Evolutionary conservation across 2,329 filamentous ascomycete genomes (phyloP), one percentile per base, ranked within the genome.

Genomic region (Beauveria pseudobassiana): DNA sequence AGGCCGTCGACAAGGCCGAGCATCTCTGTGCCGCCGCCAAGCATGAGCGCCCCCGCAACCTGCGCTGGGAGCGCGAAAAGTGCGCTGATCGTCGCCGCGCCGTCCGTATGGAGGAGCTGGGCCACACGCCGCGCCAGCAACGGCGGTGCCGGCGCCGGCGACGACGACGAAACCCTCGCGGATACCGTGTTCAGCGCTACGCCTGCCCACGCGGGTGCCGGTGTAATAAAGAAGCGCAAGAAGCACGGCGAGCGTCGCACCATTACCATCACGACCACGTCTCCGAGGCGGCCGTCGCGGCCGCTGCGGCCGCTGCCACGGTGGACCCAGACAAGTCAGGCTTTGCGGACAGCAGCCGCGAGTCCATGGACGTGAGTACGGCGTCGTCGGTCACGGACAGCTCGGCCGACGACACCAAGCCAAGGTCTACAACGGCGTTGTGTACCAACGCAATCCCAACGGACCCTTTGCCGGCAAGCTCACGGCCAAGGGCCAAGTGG

Each of bases 391-490:
- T 60, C 24, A 60, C 57, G 49, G 57, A 60, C 40, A 60, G 57
- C 57, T 60, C 57, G 46, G 46, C 74, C 10, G 78, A 85, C n/a
- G 81, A 85, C 28, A 78, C 80, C 59, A 59, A 59, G 20, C 56
- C 56, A 24, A 84, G 71, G 80, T 84, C 24, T 80, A 83, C 66
- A 77, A 78, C 30, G 84, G 84, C 22, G 73, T 86, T 67, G 86
- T 84, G 69, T 88, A 87, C 65, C 83, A 86, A 70, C 80, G 84
- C 58, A 87, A 85, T 72, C 71, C 78, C 34, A 84, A 73, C 3
- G 85, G 85, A 0, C 83, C 84, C 0, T 87, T 87, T 64, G 76
- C 80, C 63, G 85, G 84, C 24, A 86, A 86, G 69, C 78, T 87
- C n/a, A 84, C 85, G 38, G 85, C 82, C 51, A 79, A 83, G 63